These are phyloP conservation scores for Cytospora mali DNA, from an alignment of 2,329 filamentous ascomycete genomes.

Conservation along the genomic window DNA sequence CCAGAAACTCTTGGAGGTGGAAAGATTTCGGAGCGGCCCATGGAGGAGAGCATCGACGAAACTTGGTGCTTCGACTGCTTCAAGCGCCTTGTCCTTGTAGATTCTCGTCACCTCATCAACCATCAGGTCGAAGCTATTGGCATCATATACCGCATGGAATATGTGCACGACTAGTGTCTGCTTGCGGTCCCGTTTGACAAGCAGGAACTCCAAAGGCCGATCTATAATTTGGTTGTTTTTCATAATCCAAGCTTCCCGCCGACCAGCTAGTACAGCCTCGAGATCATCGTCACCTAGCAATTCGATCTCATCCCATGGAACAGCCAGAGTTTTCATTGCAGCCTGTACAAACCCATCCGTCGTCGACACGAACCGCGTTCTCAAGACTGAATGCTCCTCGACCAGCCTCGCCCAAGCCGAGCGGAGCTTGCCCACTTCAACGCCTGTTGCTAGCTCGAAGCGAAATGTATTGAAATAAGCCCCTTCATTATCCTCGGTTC, in stretches of 20 bases:
- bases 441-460: slow-evolving; percentile 52
- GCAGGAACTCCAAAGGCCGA: slow-evolving; percentile 55
- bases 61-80: slow-evolving; percentile 43
- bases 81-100: slow-evolving; percentile 30
- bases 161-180: slow-evolving; percentile 64
- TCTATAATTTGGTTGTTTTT: slow-evolving; percentile 52
- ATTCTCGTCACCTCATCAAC: slow-evolving; percentile 56
- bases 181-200: slow-evolving; percentile 37
- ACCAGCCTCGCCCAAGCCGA: slow-evolving; percentile 61
- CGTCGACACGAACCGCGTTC: slow-evolving; percentile 73
- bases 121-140: slow-evolving; percentile 72
- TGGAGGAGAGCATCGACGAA: slow-evolving; percentile 70
- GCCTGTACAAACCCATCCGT: slow-evolving; percentile 77
- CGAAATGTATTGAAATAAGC: slow-evolving; percentile 80
- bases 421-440: slow-evolving; percentile 52
- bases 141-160: slow-evolving; percentile 89
- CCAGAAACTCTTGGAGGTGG: slow-evolving; percentile 66
- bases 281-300: slow-evolving; percentile 37
- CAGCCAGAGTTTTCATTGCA: slow-evolving; percentile 49
- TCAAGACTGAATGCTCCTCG: slow-evolving; percentile 62
- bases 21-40: slow-evolving; percentile 63
- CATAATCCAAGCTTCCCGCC: slow-evolving; percentile 55
- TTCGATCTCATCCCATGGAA: slow-evolving; percentile 49
- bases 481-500: slow-evolving; percentile 53
- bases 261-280: slow-evolving; percentile 38